Evolutionary conservation across 495 filamentous ascomycete species (phyloP), one percentile per base, ranked within the genome.

Genomic region (Talaromyces liani): DNA sequence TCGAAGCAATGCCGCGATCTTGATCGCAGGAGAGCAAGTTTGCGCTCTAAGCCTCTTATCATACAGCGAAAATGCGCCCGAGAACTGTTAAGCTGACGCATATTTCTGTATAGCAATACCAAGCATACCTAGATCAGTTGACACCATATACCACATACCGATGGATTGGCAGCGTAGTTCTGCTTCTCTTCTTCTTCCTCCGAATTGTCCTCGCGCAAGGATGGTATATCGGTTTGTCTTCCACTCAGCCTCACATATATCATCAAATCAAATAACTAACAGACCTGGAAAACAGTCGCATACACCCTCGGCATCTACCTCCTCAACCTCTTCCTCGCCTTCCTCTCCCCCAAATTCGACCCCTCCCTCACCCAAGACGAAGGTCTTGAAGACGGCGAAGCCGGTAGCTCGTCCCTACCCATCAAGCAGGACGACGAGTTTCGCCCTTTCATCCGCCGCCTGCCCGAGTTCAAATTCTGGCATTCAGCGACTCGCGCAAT

Each of bases 401-500:
- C 86, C 12, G 86, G 81, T 62, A 62, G 67, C 47, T 73, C 78
- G 54, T 81, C 83, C 33, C 87, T 98, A 14, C 94, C 94, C 8
- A 97, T 91, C 41, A 96, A 96, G 79, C 85, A 92, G 67, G 92
- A 96, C 72, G 91, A 98, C 67, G 94, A 98, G 79, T 98, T 98
- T 82, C 85, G 91, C 45, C 94, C 94, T 2, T 98, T 98, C 72
- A 97, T 98, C 73, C 83, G 94, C 67, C 85, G 94, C 53, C 86
- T 98, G 24, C 94, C 94, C 25, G 94, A 98, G 79, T 98, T 98
- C 85, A 98, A 98, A 84, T 98, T 98, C 85, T 98, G 94, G 94
- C 88, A 97, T 75, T 86, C 88, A 60, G 92, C 92, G 51, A 97
- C 94, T 64, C 86, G 91, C 69, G 94, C 94, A 57, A 84, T 97